phyloP scores from a whole-genome alignment of 2,329 filamentous ascomycete species.

The Coniochaeta sp. region DNA sequence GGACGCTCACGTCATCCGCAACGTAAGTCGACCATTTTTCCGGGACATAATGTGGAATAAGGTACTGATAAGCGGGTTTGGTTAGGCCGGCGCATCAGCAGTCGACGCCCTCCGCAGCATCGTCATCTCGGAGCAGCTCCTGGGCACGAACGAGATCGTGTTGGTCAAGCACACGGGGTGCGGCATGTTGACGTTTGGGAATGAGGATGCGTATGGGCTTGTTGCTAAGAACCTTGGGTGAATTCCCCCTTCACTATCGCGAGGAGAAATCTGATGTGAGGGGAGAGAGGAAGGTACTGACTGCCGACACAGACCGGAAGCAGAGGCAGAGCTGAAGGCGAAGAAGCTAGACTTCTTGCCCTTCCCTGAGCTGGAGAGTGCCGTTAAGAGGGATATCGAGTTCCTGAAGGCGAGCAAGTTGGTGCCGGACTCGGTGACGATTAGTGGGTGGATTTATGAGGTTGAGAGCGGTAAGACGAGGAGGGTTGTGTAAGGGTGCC shows the following conservation, averaged over 20 bases:
- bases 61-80: not conserved
- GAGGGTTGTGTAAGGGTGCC: slow-evolving; percentile 13
- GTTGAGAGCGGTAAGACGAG: slow-evolving; percentile 58
- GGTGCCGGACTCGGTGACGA: slow-evolving; percentile 49
- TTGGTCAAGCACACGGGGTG: slow-evolving; percentile 70
- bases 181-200: slow-evolving; percentile 66
- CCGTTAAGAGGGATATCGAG: slow-evolving; percentile 59
- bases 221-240: slow-evolving; percentile 53
- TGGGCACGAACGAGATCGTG: slow-evolving; percentile 69
- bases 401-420: slow-evolving; percentile 53
- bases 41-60: not conserved
- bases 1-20: slow-evolving; percentile 73
- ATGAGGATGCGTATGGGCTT: slow-evolving; percentile 45
- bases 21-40: slow-evolving; percentile 26
- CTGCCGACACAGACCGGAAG: slow-evolving; percentile 8
- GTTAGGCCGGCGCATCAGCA: slow-evolving; percentile 55
- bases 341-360: slow-evolving; percentile 53
- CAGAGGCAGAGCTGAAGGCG: slow-evolving; percentile 18
- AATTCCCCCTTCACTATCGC: not conserved
- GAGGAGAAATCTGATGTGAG: no score
- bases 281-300: no score
- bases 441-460: slow-evolving; percentile 73
- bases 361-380: slow-evolving; percentile 56
- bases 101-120: slow-evolving; percentile 66
- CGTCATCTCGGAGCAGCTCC: slow-evolving; percentile 70